A percentile compares a stretch with the other conserved stretches of the same genome.
phyloP scores from a whole-genome alignment of 2,329 filamentous ascomycete species.

The Chaetomiaceae sp. region DNA sequence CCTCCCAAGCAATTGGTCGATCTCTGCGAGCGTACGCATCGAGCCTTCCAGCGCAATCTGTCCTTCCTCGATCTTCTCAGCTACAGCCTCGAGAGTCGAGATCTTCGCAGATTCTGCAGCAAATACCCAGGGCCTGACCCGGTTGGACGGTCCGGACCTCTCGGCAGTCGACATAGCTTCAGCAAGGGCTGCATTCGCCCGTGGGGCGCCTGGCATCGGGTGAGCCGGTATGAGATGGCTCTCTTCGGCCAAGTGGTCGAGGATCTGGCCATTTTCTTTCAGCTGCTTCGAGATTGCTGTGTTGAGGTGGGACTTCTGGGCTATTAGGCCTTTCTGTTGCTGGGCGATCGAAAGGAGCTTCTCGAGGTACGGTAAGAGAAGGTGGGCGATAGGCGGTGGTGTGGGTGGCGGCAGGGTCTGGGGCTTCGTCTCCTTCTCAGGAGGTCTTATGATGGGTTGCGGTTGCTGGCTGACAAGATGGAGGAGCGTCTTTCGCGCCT shows the following conservation, averaged over 20 bases:
- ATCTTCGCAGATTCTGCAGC: slow-evolving; percentile 58
- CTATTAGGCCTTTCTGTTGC: slow-evolving; percentile 52
- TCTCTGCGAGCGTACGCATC: slow-evolving; percentile 44
- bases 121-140: slow-evolving; percentile 54
- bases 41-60: slow-evolving; percentile 52
- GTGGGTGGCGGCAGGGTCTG: slow-evolving; percentile 3
- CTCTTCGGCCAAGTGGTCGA: slow-evolving; percentile 55
- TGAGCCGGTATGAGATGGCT: slow-evolving; percentile 56
- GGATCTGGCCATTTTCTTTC: slow-evolving; percentile 44
- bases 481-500: slow-evolving; percentile 45
- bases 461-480: slow-evolving; percentile 30
- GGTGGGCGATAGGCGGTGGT: slow-evolving; percentile 33
- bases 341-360: slow-evolving; percentile 48
- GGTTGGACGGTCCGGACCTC: slow-evolving; percentile 37
- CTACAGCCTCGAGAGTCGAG: slow-evolving; percentile 51
- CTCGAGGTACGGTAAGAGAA: slow-evolving; percentile 54
- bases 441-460: slow-evolving; percentile 19
- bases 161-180: slow-evolving; percentile 38
- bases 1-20: slow-evolving; percentile 44
- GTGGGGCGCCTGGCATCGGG: slow-evolving; percentile 37
- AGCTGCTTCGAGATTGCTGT: slow-evolving; percentile 45
- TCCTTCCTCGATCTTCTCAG: slow-evolving; percentile 56
- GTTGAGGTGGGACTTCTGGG: slow-evolving; percentile 55
- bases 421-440: slow-evolving; percentile 4
- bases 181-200: slow-evolving; percentile 35